Base-by-base conservation (phyloP, 805 yeast genomes). In the Ogataea trehaloabstinens region DNA sequence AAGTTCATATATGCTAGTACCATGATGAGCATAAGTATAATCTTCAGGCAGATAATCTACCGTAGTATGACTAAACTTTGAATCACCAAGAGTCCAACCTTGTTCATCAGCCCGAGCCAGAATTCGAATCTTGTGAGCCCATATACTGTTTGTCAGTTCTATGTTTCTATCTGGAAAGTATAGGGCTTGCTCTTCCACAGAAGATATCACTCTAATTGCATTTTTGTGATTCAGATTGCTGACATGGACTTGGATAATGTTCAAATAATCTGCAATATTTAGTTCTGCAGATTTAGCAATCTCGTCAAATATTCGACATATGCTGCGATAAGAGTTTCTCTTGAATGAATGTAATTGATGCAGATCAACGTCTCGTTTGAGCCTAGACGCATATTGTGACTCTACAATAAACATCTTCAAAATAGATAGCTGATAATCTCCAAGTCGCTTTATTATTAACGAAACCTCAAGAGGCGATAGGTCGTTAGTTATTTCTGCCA, bases 51-150 rank as follows among this genome's bases (percentile, higher is more conserved):
- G 34, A 2, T 24, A 24, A 15, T 49, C 40, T 7, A 48, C 40
- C 20, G 31, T 37, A 5, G 47, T 44, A 4, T 42, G 42, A 16
- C 45, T 48, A 10, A 52, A 31, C 22, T 40, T 38, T 30, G 47
- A 49, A 33, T 60, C 48, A 30, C 45, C 47, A 2, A 61, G 31
- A 5, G 28, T 34, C 64, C 65, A 61, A 4, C 48, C 45, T 19
- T 45, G 38, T 4, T 50, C 50, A 24, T 42, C 44, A 1, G 60
- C 54, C 13, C 48, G 41, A 8, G 60, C 52, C 6, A 55, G 40
- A 5, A 60, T 33, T 20, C 46, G 43, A 24, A 63, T 34, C 34
- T 57, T 56, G 10, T 36, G 28, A 2, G 40, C 34, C 62, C 62
- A 59, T 5, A 60, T 22, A 3, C 34, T 25, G 31, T 55, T 60